Evolutionary conservation across 805 yeast species (phyloP).

Genomic region (Saccharomyces eubayanus): DNA sequence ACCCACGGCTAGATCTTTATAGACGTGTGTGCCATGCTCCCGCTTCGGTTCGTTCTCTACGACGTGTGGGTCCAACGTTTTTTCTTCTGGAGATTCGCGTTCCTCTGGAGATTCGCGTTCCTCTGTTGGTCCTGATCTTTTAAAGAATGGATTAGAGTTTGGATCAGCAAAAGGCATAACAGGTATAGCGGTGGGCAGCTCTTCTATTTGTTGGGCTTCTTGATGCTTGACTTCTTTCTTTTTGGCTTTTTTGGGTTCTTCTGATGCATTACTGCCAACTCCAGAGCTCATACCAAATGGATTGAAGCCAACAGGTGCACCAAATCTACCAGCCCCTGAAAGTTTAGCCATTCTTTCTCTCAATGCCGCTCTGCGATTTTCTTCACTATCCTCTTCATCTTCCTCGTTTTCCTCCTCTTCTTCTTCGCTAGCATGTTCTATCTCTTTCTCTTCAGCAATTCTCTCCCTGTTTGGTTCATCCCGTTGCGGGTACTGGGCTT

Average conservation of each 20-base stretch:
- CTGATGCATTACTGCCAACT: conserved; percentile 14
- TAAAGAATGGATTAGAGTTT: conserved; percentile 23
- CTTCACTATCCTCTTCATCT: conserved; percentile 67
- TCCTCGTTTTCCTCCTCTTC: conserved; percentile 45
- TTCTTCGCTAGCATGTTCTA: conserved; percentile 25
- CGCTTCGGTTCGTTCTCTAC: conserved; percentile 7
- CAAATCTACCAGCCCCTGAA: conserved; percentile 75
- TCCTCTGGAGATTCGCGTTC: neutral
- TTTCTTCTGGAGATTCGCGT: neutral
- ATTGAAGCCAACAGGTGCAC: conserved; percentile 38
- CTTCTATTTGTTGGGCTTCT: conserved; percentile 14
- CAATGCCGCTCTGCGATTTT: conserved; percentile 61
- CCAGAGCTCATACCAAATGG: conserved; percentile 34
- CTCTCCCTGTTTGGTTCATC: conserved; percentile 14
- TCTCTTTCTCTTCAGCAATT: conserved; percentile 29
- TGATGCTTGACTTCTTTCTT: conserved; percentile 19
- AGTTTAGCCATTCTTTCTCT: conserved; percentile 95
- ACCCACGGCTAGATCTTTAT: neutral
- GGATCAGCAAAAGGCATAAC: conserved; percentile 46
- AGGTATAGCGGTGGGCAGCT: conserved; percentile 38
- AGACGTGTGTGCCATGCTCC: conserved; percentile 1
- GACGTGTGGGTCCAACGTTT: conserved; percentile 3
- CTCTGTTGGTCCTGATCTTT: conserved; percentile 3
- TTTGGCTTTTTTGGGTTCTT: conserved; percentile 17
- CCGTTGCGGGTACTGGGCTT: conserved; percentile 6